A percentile compares a stretch with the other conserved stretches of the same genome.
Evolutionary conservation across 2,329 filamentous ascomycete species (phyloP).

Genomic region (Lachnellula cervina): DNA sequence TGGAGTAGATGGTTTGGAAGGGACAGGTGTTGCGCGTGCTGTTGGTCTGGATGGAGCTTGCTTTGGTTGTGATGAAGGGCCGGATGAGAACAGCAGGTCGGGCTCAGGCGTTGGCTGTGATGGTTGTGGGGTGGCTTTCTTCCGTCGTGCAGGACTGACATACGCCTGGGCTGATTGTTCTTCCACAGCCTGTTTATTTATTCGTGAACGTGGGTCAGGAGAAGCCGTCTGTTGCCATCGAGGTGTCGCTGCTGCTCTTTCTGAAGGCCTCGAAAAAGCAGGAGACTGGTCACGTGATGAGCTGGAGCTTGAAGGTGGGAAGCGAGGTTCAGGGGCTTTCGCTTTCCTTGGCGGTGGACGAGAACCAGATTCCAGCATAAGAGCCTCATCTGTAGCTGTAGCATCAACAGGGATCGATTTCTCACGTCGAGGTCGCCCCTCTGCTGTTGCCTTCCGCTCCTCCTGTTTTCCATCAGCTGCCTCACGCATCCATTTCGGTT

Average conservation of each 20-base stretch:
- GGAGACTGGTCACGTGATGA: constrained; percentile 46
- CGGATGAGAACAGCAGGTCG: constrained; percentile 57
- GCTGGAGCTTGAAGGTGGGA: constrained; percentile 15
- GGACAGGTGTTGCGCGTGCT: constrained; percentile 35
- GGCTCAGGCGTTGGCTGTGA: constrained; percentile 41
- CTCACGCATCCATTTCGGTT: constrained; percentile 95
- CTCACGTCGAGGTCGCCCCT: constrained; percentile 25
- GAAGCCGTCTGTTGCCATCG: constrained; percentile 53
- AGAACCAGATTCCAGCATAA: constrained; percentile 69
- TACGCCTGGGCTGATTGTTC: constrained; percentile 80
- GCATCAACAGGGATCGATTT: constrained; percentile 25
- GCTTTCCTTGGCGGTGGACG: constrained; percentile 45
- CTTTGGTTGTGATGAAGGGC: constrained; percentile 27
- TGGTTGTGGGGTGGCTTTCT: constrained; percentile 48
- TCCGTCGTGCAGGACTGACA: constrained; percentile 78
- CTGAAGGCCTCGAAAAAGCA: constrained; percentile 38
- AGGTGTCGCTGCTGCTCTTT: constrained; percentile 44
- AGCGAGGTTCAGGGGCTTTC: constrained; percentile 23
- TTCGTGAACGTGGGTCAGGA: constrained; percentile 51
- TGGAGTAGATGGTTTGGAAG: constrained; percentile 41
- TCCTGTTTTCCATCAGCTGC: constrained; percentile 38
- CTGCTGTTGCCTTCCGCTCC: constrained; percentile 32
- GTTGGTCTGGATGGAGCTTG: constrained; percentile 30
- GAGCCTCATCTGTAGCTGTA: constrained; percentile 62
- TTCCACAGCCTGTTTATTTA: constrained; percentile 70